A percentile compares a stretch with the other conserved stretches of the same genome.
Conservation (phyloP, 495 filamentous ascomycete genomes). For the Trypethelium eluteriae region DNA sequence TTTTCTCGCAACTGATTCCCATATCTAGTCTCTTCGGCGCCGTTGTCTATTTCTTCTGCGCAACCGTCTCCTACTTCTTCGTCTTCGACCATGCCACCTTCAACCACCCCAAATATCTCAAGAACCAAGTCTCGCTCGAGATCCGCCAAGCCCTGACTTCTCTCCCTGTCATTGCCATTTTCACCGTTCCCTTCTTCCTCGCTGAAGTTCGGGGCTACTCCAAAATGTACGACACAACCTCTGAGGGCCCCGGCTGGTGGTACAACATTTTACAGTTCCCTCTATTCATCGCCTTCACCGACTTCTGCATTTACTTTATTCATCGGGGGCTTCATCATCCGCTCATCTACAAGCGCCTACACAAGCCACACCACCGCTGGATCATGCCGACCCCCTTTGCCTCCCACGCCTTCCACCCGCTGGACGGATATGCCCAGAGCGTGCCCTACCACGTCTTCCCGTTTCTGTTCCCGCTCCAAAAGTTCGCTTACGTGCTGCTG, state of each 20-base stretch:
- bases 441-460: slow-evolving; percentile 91
- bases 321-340: slow-evolving; percentile 86
- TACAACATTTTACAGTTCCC: slow-evolving; percentile 87
- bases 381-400: slow-evolving; percentile 97
- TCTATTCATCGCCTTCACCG: slow-evolving; percentile 85
- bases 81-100: slow-evolving; percentile 88
- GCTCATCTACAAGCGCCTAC: slow-evolving; percentile 72
- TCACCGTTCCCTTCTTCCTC: slow-evolving; percentile 78
- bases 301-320: slow-evolving; percentile 90
- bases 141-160: slow-evolving; percentile 67
- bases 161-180: slow-evolving; percentile 74
- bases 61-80: slow-evolving; percentile 79
- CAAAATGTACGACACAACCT: slow-evolving; percentile 72
- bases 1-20: slow-evolving; percentile 12
- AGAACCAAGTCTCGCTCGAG: slow-evolving; percentile 83
- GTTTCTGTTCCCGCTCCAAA: slow-evolving; percentile 88
- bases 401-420: slow-evolving; percentile 86
- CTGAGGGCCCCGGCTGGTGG: slow-evolving; percentile 62
- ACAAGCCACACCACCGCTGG: slow-evolving; percentile 99
- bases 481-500: slow-evolving; percentile 74
- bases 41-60: slow-evolving; percentile 74
- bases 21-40: slow-evolving; percentile 71
- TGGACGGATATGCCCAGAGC: slow-evolving; percentile 90
- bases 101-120: slow-evolving; percentile 89
- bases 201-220: slow-evolving; percentile 77